Conservation (phyloP, 371 early-diverging fungal species). For the Mucor plumbeus region DNA sequence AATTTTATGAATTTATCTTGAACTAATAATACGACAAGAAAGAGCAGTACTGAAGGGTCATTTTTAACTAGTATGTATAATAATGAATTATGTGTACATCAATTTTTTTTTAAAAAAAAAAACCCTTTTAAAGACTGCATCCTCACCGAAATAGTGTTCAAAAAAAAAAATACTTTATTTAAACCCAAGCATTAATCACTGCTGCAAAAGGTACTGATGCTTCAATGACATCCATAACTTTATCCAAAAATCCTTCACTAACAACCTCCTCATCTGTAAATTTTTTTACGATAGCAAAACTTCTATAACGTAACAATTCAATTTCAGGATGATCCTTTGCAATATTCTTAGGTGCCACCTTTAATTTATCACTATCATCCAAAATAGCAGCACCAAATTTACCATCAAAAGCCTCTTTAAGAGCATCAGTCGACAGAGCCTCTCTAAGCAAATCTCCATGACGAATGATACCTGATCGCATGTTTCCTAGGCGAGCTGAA, state of each 20-base stretch:
- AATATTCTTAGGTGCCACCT: slow-evolving; percentile 34
- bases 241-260: slow-evolving; percentile 52
- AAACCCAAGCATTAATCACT: slow-evolving; percentile 59
- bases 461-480: slow-evolving; percentile 50
- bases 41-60: too few relatives aligned
- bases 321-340: slow-evolving; percentile 60
- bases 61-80: too few relatives aligned
- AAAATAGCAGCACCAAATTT: slow-evolving; percentile 46
- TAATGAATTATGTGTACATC: too few relatives aligned
- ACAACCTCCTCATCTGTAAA: slow-evolving; percentile 54
- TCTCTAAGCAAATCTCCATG: slow-evolving; percentile 49
- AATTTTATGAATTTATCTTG: too few relatives aligned
- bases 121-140: too few relatives aligned
- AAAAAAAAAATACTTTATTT: neutral
- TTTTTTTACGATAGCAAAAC: slow-evolving; percentile 46
- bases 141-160: too few relatives aligned
- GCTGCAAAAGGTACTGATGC: slow-evolving; percentile 61
- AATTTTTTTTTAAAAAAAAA: too few relatives aligned
- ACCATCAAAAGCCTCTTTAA: slow-evolving; percentile 50
- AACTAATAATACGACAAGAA: too few relatives aligned
- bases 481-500: slow-evolving; percentile 31
- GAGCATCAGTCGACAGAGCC: slow-evolving; percentile 47
- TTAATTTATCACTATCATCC: slow-evolving; percentile 30
- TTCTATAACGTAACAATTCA: slow-evolving; percentile 51
- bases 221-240: slow-evolving; percentile 49